Percentiles rank a stretch among this genome's conserved stretches.
These are phyloP conservation scores for Hypericum perforatum DNA, from an alignment of 345 rosid species.

Conservation along the genomic window DNA sequence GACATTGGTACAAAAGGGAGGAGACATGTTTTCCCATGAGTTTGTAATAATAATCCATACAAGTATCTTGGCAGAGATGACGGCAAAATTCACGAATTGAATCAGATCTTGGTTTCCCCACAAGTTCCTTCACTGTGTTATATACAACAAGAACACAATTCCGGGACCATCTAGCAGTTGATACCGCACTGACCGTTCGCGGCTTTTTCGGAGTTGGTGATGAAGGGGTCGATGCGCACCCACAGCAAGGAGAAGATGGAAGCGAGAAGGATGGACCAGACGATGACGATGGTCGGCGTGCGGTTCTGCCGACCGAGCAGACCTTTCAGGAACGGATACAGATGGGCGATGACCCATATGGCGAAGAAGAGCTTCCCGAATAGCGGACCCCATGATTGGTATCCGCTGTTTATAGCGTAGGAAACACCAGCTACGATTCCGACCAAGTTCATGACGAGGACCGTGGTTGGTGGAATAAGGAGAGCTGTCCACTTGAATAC, in stretches of 20 bases:
- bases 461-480: conserved; percentile 95
- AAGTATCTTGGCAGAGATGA: too few species aligned
- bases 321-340: conserved; percentile 98
- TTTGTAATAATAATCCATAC: too few species aligned
- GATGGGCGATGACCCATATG: conserved; percentile 92
- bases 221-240: conserved; percentile 94
- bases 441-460: conserved; percentile 72
- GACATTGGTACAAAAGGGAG: too few species aligned
- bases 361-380: conserved; percentile 97
- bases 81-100: too few species aligned
- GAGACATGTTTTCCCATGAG: too few species aligned
- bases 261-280: conserved; percentile 96
- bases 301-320: conserved; percentile 90
- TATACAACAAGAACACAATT: too few species aligned
- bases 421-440: conserved; percentile 99
- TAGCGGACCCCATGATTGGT: conserved; percentile 98
- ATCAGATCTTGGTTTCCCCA: too few species aligned
- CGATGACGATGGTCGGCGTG: conserved; percentile 94
- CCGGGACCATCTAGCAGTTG: conserved; percentile 24
- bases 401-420: conserved; percentile 87
- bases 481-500: conserved; percentile 98
- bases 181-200: conserved; percentile 64
- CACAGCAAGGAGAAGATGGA: conserved; percentile 98
- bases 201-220: conserved; percentile 33
- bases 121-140: too few species aligned